phyloP scores from a whole-genome alignment of 2,329 filamentous ascomycete genomes.

The Trichoderma oligosporum region DNA sequence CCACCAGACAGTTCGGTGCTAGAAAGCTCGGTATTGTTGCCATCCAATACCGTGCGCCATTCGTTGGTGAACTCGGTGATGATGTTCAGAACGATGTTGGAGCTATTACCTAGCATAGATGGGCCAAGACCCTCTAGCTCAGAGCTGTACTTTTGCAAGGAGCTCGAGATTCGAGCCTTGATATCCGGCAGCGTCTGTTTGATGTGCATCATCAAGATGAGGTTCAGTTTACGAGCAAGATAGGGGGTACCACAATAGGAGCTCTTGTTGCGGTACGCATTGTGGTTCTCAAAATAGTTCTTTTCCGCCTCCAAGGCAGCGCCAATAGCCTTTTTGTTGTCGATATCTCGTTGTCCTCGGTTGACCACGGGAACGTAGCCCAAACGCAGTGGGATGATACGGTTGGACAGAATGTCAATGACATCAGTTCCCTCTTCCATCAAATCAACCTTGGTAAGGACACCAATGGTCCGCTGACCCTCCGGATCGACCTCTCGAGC shows the following conservation, averaged over 20 bases:
- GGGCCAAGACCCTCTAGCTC: conserved; percentile 84
- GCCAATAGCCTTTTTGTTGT: conserved; percentile 94
- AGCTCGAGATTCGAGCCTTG: conserved; percentile 92
- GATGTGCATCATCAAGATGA: conserved; percentile 99
- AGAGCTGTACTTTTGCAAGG: conserved; percentile 81
- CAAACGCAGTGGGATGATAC: conserved; percentile 90
- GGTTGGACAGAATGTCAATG: conserved; percentile 94
- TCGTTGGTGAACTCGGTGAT: conserved; percentile 99
- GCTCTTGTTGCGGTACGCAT: conserved; percentile 97
- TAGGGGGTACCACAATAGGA: conserved; percentile 98
- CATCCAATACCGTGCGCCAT: conserved; percentile 92
- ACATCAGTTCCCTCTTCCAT: conserved; percentile 99
- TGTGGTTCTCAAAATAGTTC: conserved; percentile 97
- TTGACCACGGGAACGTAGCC: conserved; percentile 98
- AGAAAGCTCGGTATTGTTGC: conserved; percentile 93
- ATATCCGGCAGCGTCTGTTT: conserved; percentile 99
- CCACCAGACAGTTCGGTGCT: conserved; percentile 92
- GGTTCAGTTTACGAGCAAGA: conserved; percentile 90
- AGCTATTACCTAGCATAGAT: conserved; percentile 91
- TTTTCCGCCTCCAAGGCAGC: conserved; percentile 90
- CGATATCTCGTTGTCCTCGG: conserved; percentile 94
- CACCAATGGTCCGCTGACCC: conserved; percentile 95
- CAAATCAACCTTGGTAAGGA: conserved; percentile 95
- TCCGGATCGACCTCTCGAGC: conserved; percentile 96
- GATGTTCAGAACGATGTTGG: conserved; percentile 96